Evolutionary conservation across 805 yeast genomes (phyloP).

Genomic region (Candida bentonensis): DNA sequence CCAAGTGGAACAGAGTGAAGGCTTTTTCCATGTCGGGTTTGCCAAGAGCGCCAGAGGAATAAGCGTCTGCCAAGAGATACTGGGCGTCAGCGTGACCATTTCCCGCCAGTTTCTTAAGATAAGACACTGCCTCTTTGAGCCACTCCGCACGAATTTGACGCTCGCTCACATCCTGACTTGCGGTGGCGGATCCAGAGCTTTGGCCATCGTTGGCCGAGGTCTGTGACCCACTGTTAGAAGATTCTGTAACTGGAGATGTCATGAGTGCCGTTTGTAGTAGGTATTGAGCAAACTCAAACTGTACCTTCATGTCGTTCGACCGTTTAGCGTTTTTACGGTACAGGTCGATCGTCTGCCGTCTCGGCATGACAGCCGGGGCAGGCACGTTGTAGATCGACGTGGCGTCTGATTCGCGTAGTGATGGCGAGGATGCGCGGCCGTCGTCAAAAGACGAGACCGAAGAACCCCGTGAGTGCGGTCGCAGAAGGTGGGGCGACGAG

Average conservation of each 20-base stretch:
- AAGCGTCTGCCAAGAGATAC: constrained; percentile 81
- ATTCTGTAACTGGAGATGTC: constrained; percentile 4
- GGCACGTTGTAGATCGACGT: neutral
- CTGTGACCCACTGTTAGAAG: neutral
- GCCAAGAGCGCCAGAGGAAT: constrained; percentile 71
- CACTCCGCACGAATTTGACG: constrained; percentile 34
- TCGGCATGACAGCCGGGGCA: constrained; percentile 38
- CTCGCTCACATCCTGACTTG: constrained; percentile 17
- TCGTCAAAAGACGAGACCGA: neutral
- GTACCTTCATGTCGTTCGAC: constrained; percentile 71
- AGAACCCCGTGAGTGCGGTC: neutral
- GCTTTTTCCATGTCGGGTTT: constrained; percentile 69
- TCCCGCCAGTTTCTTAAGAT: constrained; percentile 57
- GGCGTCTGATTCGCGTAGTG: neutral
- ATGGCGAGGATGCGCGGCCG: neutral
- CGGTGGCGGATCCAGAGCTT: constrained; percentile 2
- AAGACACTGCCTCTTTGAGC: constrained; percentile 61
- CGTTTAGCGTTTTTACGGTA: constrained; percentile 77
- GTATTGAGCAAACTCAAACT: constrained; percentile 83
- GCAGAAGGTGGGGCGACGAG: neutral
- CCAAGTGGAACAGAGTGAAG: constrained; percentile 61
- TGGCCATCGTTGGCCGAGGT: neutral
- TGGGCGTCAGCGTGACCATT: constrained; percentile 85
- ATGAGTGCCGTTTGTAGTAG: constrained; percentile 69
- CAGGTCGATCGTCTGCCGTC: constrained; percentile 73